Percentiles rank a stretch among this genome's conserved stretches.
phyloP scores from a whole-genome alignment of 2,329 filamentous ascomycete genomes.

The Diplodia scrobiculata region DNA sequence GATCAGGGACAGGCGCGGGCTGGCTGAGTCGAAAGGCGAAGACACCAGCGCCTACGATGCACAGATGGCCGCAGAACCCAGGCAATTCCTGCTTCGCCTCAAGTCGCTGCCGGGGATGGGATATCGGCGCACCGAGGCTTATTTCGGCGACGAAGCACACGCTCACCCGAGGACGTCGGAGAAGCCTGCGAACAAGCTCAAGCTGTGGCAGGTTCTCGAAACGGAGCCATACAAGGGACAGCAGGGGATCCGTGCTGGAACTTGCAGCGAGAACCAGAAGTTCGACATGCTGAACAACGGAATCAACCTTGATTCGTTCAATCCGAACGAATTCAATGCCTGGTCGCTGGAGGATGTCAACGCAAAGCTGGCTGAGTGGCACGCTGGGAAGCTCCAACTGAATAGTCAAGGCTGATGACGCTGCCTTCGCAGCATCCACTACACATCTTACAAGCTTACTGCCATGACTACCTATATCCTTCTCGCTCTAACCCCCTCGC shows the following conservation, averaged over 20 bases:
- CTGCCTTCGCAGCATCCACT: neutral
- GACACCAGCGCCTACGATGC: neutral
- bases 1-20: neutral
- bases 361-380: neutral
- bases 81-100: neutral
- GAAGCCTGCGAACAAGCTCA: conserved; percentile 30
- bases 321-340: neutral
- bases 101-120: neutral
- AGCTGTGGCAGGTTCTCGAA: conserved; percentile 32
- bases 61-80: neutral
- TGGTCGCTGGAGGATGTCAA: conserved; percentile 15
- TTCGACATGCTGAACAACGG: neutral
- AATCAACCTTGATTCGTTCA: neutral
- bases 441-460: neutral
- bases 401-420: neutral
- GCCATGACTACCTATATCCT: neutral
- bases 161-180: conserved; percentile 32
- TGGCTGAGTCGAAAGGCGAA: neutral
- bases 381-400: neutral
- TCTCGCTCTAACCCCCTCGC: conserved; percentile 21
- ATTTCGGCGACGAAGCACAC: conserved; percentile 24
- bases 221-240: conserved; percentile 21
- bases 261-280: neutral
- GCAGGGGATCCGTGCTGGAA: neutral
- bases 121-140: conserved; percentile 14